Evolutionary conservation across 2,329 filamentous ascomycete species (phyloP), one percentile per base, ranked within the genome.

Genomic region (Whalleya microplaca): DNA sequence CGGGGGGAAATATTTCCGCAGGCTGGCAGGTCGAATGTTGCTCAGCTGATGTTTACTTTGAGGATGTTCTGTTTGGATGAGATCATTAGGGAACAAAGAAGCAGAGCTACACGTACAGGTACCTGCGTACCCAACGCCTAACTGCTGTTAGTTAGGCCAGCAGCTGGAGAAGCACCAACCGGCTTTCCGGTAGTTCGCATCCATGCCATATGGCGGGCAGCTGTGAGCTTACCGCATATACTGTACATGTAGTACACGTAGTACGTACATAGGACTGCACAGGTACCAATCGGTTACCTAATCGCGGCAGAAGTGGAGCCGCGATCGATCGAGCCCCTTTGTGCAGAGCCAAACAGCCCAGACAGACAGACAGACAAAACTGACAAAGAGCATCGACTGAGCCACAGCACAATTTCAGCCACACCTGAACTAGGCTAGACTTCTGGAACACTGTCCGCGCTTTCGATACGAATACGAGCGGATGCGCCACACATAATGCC

Each of bases 21-120:
- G 12, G 27, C 5, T 6, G 27, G 12, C 27, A 29, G 48, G 65
- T 67, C 62, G 64, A 57, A 65, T 58, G 63, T 65, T 64, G 45
- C 54, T 66, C 60, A 63, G 62, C 64, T 64, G 63, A 68, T 68
- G 51, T 58, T 61, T 58, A 63, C 52, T 53, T 51, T 46, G 32
- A 27, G 45, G 21, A 41, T 37, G 51, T 20, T 21, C 42, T 44
- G 32, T 10, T 46, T 53, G 52, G 46, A 64, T 69, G 66, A 69
- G 65, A 64, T 69, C 66, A 69, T 66, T 42, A 51, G 53, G 53
- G 59, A 37, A 37, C 3, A 6, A 16, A 37, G 10, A 37, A 37
- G 32, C 3, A 14, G 14, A 37, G 32, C 32, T 37, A 14, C 9
- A 37, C 6, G 6, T 37, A 37, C 3, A 12, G 32, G 10, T 3